These are phyloP conservation scores for Penicillium frequentans DNA, from an alignment of 2,329 filamentous ascomycete genomes.

Conservation along the genomic window DNA sequence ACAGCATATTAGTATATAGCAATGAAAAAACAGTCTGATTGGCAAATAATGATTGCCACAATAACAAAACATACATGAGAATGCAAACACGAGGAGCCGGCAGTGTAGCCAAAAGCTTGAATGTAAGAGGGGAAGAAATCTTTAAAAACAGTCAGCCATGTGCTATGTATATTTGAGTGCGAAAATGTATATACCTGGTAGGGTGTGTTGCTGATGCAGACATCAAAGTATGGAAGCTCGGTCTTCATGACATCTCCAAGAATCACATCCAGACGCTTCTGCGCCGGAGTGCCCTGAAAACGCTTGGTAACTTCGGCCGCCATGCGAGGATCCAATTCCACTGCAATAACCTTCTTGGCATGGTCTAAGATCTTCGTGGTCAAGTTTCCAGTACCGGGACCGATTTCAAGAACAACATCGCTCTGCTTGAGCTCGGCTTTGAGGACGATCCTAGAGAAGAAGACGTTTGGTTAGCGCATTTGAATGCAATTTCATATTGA, in stretches of 20 bases:
- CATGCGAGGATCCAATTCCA: slow-evolving; percentile 96
- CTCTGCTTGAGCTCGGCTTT: slow-evolving; percentile 91
- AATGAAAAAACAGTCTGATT: background rate
- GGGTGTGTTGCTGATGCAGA: slow-evolving; percentile 77
- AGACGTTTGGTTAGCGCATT: background rate
- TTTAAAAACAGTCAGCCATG: slow-evolving; percentile 33
- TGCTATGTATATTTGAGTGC: background rate
- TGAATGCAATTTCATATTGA: background rate
- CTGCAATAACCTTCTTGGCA: slow-evolving; percentile 78
- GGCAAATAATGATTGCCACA: background rate
- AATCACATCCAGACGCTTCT: slow-evolving; percentile 81
- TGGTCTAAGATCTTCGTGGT: slow-evolving; percentile 87
- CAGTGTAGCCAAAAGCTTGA: slow-evolving; percentile 79
- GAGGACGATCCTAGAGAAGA: slow-evolving; percentile 60
- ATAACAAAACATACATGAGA: slow-evolving; percentile 62
- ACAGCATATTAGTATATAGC: slow-evolving; percentile 5
- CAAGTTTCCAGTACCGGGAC: slow-evolving; percentile 84
- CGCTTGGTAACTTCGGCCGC: slow-evolving; percentile 91
- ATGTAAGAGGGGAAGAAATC: slow-evolving; percentile 89
- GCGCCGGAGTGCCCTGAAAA: slow-evolving; percentile 83
- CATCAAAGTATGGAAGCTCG: slow-evolving; percentile 74
- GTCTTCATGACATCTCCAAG: slow-evolving; percentile 94
- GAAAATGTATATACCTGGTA: slow-evolving; percentile 54
- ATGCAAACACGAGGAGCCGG: slow-evolving; percentile 81
- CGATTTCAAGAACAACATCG: slow-evolving; percentile 85